Evolutionary conservation across 192 early-diverging fungal genomes (phyloP), one percentile per base, ranked within the genome.

Genomic region (Linnemannia elongata): DNA sequence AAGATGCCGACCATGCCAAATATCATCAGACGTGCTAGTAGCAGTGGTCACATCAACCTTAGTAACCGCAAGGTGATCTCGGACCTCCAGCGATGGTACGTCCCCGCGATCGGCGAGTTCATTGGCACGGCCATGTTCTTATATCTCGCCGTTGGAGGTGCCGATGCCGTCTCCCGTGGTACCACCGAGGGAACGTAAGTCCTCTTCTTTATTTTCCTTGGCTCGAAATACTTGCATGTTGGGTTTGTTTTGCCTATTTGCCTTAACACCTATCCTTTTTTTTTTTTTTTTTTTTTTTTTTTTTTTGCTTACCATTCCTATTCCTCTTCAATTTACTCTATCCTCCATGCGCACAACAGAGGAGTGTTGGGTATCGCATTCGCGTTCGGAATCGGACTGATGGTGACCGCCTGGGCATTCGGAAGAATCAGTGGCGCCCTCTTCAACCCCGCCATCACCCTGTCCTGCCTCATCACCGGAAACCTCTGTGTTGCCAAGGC

Each of bases 361-460:
- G 72, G 27, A 5, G 73, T 89, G 39, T 76, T 83, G 47, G 80
- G 89, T 2, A 69, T 89, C 13, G 89, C 89, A 0, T 89, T 89
- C 63, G 77, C 84, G 22, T 91, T 92, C 82, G 91, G 91, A 36
- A 75, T 89, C 6, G 88, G 82, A 35, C 73, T 93, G 22, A 88
- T 89, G 45, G 82, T 92, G 38, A 79, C 87, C 27, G 80, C 94
- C 47, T 90, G 85, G 69, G 78, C 91, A 13, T 82, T 87, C 57
- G 90, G 89, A 38, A 82, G 86, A 39, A 89, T 93, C 69, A 91
- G 89, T 38, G 93, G 93, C 7, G 94, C 93, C 4, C 83, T 83
- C 15, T 87, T 94, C 38, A 94, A 94, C 74, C 93, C 94, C 0
- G 93, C 93, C 27, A 90, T 94, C 60, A 89, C 92, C 20, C 57